Conservation (phyloP, 345 rosid genomes). For the Litchi chinensis region DNA sequence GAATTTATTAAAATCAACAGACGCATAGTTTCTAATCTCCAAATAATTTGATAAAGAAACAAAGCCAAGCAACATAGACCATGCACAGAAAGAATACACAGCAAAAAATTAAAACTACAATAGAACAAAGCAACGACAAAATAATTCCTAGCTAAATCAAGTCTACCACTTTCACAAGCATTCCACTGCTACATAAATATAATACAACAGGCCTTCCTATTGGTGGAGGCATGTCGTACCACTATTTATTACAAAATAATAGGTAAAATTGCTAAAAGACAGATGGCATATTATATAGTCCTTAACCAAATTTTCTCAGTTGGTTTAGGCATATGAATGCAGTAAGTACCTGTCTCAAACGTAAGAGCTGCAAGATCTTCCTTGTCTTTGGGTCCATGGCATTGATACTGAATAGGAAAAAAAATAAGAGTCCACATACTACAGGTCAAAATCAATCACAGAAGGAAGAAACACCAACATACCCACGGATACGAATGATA, state of each 20-base stretch:
- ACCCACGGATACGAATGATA: conserved; percentile 73
- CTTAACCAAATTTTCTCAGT: neutral
- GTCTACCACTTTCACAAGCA: neutral
- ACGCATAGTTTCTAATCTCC: neutral
- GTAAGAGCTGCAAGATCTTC: conserved; percentile 72
- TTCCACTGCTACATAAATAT: too few relatives aligned
- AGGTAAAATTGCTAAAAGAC: too few relatives aligned
- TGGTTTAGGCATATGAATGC: neutral
- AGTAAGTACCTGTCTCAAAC: conserved; percentile 73
- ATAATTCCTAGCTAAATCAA: neutral
- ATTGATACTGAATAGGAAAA: conserved; percentile 56
- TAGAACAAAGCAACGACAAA: neutral
- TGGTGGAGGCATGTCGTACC: too few relatives aligned
- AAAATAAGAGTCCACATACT: neutral
- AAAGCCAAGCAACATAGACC: neutral
- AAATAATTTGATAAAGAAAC: neutral
- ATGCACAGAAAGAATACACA: neutral
- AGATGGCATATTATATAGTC: too few relatives aligned
- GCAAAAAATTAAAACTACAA: neutral
- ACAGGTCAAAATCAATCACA: neutral
- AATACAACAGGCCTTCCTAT: neutral
- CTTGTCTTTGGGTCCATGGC: conserved; percentile 78
- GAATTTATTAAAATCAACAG: neutral
- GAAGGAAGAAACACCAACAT: conserved; percentile 6
- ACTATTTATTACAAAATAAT: too few relatives aligned